Evolutionary conservation across 345 rosid species (phyloP).

Genomic region (Eucalyptus virginea): DNA sequence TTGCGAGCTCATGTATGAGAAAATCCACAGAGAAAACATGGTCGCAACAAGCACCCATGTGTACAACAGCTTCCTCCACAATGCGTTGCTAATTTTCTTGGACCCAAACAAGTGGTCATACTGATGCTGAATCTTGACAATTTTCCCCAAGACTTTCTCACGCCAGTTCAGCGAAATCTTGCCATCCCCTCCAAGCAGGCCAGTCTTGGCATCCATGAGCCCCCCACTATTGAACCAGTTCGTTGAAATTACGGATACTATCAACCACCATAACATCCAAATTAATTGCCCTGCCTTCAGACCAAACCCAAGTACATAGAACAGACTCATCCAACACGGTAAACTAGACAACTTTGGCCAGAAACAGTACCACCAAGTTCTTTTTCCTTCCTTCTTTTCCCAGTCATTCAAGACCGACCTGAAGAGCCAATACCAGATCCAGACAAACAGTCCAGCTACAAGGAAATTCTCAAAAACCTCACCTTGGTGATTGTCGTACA

Average conservation of each 20-base stretch:
- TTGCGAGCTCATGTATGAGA: constrained; percentile 56
- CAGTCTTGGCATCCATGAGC: constrained; percentile 22
- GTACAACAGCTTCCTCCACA: constrained; percentile 54
- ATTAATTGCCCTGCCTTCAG: constrained; percentile 71
- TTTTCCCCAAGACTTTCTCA: constrained; percentile 35
- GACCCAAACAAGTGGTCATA: constrained; percentile 48
- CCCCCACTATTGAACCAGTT: constrained; percentile 52
- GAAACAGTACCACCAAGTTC: neutral
- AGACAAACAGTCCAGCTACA: neutral
- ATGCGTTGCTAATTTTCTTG: constrained; percentile 33
- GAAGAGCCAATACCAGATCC: neutral
- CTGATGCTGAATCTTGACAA: constrained; percentile 45
- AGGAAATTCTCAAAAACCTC: neutral
- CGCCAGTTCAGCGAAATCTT: constrained; percentile 46
- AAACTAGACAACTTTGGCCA: neutral
- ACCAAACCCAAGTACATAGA: constrained; percentile 67
- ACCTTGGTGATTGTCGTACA: neutral
- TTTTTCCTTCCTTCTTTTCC: neutral
- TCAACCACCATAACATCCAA: constrained; percentile 82
- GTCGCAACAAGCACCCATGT: constrained; percentile 54
- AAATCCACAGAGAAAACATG: constrained; percentile 31
- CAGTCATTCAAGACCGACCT: neutral
- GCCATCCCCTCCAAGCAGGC: constrained; percentile 40
- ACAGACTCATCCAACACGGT: constrained; percentile 58
- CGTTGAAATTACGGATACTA: constrained; percentile 41